Conservation (phyloP, 75 land plant species). For the Cunninghamia lanceolata region DNA sequence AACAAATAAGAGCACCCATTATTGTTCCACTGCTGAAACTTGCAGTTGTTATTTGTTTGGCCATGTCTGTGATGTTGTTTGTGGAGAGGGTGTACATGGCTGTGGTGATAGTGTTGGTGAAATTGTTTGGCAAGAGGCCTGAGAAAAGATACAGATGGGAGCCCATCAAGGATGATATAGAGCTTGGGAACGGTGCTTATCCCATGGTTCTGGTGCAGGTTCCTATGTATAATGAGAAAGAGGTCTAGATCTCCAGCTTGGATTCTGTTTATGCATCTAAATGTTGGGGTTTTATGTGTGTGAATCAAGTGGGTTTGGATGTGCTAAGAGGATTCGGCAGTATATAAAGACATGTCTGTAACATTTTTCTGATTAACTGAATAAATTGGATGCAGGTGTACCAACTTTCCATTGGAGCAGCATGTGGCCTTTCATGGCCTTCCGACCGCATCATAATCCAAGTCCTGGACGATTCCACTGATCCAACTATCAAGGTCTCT, state of each 20-base stretch:
- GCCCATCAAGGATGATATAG: slow-evolving; percentile 47
- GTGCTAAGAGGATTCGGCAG: neutral
- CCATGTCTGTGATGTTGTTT: slow-evolving; percentile 70
- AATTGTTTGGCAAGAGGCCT: slow-evolving; percentile 33
- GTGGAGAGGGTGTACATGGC: slow-evolving; percentile 70
- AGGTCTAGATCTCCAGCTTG: slow-evolving; percentile 27
- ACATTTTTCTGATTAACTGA: neutral
- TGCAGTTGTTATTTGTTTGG: slow-evolving; percentile 41
- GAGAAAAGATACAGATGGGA: slow-evolving; percentile 49
- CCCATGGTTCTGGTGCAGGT: slow-evolving; percentile 72
- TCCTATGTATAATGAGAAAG: slow-evolving; percentile 75
- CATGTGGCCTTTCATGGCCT: slow-evolving; percentile 83
- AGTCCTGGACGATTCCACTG: slow-evolving; percentile 88
- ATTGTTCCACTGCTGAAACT: slow-evolving; percentile 48
- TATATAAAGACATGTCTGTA: neutral
- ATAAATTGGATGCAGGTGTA: slow-evolving; percentile 52
- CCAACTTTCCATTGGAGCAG: slow-evolving; percentile 83
- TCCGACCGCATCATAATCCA: slow-evolving; percentile 76
- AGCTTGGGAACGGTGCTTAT: slow-evolving; percentile 27
- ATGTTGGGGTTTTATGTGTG: neutral
- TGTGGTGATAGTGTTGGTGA: slow-evolving; percentile 46
- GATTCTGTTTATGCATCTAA: slow-evolving; percentile 6
- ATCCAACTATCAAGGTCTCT: slow-evolving; percentile 63
- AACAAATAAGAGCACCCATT: slow-evolving; percentile 32
- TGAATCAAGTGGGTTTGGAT: neutral